Evolutionary conservation across 164 flowering plant genomes (phyloP).

Genomic region (Santalum album): DNA sequence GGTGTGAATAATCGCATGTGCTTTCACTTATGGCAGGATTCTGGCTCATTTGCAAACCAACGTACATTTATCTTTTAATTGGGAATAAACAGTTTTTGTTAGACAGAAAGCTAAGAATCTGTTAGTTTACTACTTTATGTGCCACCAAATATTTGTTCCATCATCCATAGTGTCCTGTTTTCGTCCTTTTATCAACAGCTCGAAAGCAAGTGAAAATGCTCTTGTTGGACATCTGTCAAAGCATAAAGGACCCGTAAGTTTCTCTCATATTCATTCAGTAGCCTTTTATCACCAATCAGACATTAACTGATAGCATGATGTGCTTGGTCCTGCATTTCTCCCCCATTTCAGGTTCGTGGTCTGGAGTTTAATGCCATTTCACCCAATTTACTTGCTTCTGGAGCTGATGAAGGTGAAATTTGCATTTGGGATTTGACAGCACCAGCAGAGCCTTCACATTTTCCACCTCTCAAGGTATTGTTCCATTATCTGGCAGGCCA

Average conservation of each 20-base stretch:
- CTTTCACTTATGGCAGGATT: too few relatives aligned
- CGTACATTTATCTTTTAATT: too few relatives aligned
- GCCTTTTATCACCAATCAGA: neutral
- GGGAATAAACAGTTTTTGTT: too few relatives aligned
- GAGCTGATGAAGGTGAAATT: conserved; percentile 94
- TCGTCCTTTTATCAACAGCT: too few relatives aligned
- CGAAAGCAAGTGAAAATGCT: conserved; percentile 34
- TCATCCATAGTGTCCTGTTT: too few relatives aligned
- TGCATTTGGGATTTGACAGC: conserved; percentile 87
- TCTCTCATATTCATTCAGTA: conserved; percentile 2
- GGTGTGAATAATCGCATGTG: too few relatives aligned
- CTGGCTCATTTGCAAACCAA: too few relatives aligned
- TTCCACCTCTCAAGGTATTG: conserved; percentile 79
- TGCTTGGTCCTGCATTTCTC: neutral
- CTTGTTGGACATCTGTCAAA: conserved; percentile 50
- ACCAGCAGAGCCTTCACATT: conserved; percentile 67
- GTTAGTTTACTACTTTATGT: too few relatives aligned
- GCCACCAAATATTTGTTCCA: too few relatives aligned
- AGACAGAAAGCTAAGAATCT: too few relatives aligned
- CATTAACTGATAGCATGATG: conserved; percentile 2
- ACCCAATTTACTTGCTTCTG: conserved; percentile 86
- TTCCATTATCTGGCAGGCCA: too few relatives aligned
- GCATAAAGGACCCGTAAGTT: conserved; percentile 90
- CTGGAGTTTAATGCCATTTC: conserved; percentile 65
- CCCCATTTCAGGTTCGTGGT: conserved; percentile 78